Conservation (phyloP, 495 filamentous ascomycete species). For the Bathelium albidoporum region DNA sequence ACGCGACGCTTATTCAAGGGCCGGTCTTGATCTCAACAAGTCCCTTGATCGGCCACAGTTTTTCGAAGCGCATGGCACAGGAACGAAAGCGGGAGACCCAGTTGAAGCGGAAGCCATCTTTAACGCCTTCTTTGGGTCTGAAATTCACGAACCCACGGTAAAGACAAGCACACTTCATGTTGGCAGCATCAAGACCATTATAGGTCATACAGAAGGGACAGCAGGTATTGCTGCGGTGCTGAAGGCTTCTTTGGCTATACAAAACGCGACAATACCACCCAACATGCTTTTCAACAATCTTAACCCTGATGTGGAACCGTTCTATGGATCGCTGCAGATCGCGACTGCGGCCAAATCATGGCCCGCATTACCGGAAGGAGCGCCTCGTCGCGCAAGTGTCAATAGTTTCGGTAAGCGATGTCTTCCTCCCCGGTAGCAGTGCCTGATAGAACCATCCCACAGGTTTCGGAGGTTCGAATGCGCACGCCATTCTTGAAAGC, state of each 20-base stretch:
- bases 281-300: constrained; percentile 8
- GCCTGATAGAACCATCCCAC: background rate
- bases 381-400: constrained; percentile 9
- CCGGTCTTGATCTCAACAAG: constrained; percentile 27
- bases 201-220: constrained; percentile 10
- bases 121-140: constrained; percentile 33
- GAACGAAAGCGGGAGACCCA: constrained; percentile 45
- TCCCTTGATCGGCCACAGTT: constrained; percentile 26
- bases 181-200: constrained; percentile 5
- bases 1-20: constrained; percentile 25
- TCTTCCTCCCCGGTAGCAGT: background rate
- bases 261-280: constrained; percentile 7
- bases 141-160: background rate
- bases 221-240: constrained; percentile 8
- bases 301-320: constrained; percentile 7
- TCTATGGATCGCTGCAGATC: constrained; percentile 4
- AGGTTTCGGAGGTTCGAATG: constrained; percentile 11
- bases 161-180: background rate
- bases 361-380: background rate
- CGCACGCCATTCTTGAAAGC: constrained; percentile 9
- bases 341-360: background rate
- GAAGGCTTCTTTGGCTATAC: constrained; percentile 3
- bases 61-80: constrained; percentile 42
- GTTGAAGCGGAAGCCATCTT: constrained; percentile 34
- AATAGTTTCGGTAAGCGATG: constrained; percentile 2